Base-by-base conservation (phyloP, 129 eudicot genomes). In the Flaveria trinervia region DNA sequence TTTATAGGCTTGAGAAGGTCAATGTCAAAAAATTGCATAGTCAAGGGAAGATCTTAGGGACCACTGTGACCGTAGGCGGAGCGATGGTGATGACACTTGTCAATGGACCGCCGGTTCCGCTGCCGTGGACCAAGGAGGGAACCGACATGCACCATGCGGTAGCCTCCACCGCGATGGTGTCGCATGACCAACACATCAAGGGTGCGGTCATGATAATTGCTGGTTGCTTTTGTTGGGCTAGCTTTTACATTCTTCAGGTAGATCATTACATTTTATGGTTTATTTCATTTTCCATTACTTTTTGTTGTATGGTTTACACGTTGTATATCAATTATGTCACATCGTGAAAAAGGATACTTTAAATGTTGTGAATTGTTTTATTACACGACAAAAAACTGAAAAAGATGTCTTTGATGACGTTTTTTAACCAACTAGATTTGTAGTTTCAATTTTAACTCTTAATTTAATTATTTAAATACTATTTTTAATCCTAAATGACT, bases 1-100 rank as follows among this genome's bases (percentile, higher is more conserved):
- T 46, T 17, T 57, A 41, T 75, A 92, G 97, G 86, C 85, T 92
- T 50, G 98, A 90, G 72, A 87, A 81, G 79, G 89, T 93, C 75
- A 87, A 90, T 14, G 45, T 88, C 0, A 86, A 72, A 65, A 85
- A 78, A 77, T n/a, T 88, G 48, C 90, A 73, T 36, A 82, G 96
- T 77, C 98, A 93, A 65, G 95, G 83, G 23, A 93, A 93, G 86
- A 78, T 93, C 6, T 4, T 85, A 41, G 98, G 97, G 22, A 93
- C 98, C 54, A 4, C 88, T 36, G 86, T 89, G 68, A 90, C 97
- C 1, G 84, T 93, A 4, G 97, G 93, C 1, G 98, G 98, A 23
- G 98, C 96, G 18, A 90, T 93, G 98, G 81, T 88, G 22, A 93
- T 93, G 95, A 93, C 95, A 44, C 79, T 88, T 18, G 71, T 88